A percentile compares a stretch with the other conserved stretches of the same genome.
Conservation (phyloP, 805 yeast genomes). For the Monosporozyma servazzii region DNA sequence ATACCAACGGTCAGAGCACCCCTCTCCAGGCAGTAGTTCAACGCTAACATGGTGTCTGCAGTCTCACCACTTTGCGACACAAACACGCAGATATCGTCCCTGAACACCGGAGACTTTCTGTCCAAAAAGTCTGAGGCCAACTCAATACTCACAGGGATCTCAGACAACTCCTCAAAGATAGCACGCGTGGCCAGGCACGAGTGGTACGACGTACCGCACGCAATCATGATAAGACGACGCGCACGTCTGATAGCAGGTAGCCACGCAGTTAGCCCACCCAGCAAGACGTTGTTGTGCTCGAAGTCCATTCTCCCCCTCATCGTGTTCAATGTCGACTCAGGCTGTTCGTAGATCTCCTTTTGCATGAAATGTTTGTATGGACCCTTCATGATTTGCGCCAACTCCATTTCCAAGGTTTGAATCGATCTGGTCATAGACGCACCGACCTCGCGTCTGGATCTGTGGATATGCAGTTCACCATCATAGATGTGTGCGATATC, state of each 20-base stretch:
- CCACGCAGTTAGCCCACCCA: conserved; percentile 85
- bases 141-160: conserved; percentile 87
- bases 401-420: conserved; percentile 93
- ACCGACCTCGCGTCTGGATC: conserved; percentile 81
- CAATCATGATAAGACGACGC: conserved; percentile 93
- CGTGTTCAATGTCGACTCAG: conserved; percentile 94
- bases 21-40: conserved; percentile 90
- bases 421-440: conserved; percentile 92
- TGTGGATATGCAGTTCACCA: conserved; percentile 96
- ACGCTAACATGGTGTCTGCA: conserved; percentile 91
- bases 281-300: conserved; percentile 59
- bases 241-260: conserved; percentile 86
- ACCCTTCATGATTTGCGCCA: conserved; percentile 97
- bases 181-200: conserved; percentile 97
- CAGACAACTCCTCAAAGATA: conserved; percentile 91
- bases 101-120: conserved; percentile 90
- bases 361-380: conserved; percentile 95
- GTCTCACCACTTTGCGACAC: conserved; percentile 99
- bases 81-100: conserved; percentile 95
- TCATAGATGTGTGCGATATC: conserved; percentile 97
- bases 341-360: conserved; percentile 97
- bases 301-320: conserved; percentile 99
- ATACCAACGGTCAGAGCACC: conserved; percentile 97
- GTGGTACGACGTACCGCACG: conserved; percentile 98
- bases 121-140: conserved; percentile 92